Base-by-base conservation (phyloP, 371 early-diverging fungal species). In the Mortierella sp. region DNA sequence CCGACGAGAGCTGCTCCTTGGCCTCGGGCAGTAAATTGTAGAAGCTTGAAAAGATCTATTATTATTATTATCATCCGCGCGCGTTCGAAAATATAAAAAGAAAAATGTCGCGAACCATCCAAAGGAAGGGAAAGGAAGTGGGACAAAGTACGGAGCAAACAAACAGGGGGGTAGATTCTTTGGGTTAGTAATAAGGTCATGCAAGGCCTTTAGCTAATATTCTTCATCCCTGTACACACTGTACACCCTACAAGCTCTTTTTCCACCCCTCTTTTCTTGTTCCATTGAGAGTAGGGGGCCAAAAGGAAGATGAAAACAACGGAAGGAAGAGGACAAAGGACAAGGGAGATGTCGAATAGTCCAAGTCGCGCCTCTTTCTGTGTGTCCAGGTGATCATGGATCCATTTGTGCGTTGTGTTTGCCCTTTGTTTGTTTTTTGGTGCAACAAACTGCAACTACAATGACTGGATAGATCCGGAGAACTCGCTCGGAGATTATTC, bases 11-110 rank as follows among this genome's bases (percentile, higher is more conserved):
- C 45, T 86, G 82, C 16, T 60, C 79, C 78, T 82, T 86, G 31
- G 86, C 86, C 57, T 86, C 86, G 8, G 86, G 86, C 21, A 86
- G 63, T 11, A 86, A 57, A 31, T 82, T 86, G 70, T 86, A 86
- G 44, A 86, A 82, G 48, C 86, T 86, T 24, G 86, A 82, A 54
- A 80, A 86, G 72, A 86, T 79, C 86, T 86, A 82, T 38, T 65
- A 34, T 58, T 26, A 38, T 80, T 55, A 24, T 57, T 58, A 44
- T 4, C 28, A 3, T 28, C n/a, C 65, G 38, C 21, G 58, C 65
- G 38, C 38, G 38, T 31, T 50, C 16, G 16, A 16, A 50, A 14
- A 50, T 8, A 48, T 1, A 16, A 50, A 50, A 16, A 11, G 3
- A 50, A 13, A 55, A 55, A 55, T 7, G 55, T n/a, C 55, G 5